A percentile compares a stretch with the other conserved stretches of the same genome.
Conservation (phyloP, 345 rosid genomes). For the Leavenworthia alabamica region DNA sequence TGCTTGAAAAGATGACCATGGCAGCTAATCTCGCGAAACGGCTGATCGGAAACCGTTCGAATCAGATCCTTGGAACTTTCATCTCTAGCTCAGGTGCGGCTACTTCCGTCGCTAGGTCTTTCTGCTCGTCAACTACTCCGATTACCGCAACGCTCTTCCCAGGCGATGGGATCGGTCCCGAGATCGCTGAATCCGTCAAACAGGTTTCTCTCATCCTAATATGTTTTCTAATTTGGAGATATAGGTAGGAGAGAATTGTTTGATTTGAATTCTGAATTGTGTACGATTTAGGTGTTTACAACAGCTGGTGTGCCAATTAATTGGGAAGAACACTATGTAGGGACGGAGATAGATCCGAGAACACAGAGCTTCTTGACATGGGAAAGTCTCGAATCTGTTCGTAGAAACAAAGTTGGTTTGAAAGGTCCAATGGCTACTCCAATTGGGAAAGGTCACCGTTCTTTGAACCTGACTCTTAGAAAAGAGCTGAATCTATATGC, state of each 20-base stretch:
- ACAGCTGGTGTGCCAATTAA: slow-evolving; percentile 86
- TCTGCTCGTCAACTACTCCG: slow-evolving; percentile 48
- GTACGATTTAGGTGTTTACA: slow-evolving; percentile 55
- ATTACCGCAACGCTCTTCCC: slow-evolving; percentile 94
- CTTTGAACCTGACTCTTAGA: slow-evolving; percentile 85
- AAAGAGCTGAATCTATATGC: slow-evolving; percentile 95
- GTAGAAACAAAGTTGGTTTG: slow-evolving; percentile 75
- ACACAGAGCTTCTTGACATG: slow-evolving; percentile 95
- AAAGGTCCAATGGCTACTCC: slow-evolving; percentile 99
- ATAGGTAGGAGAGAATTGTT: not conserved
- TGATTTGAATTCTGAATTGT: too few species aligned
- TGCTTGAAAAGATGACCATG: slow-evolving; percentile 33
- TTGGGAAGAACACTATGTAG: slow-evolving; percentile 95
- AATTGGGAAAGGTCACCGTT: slow-evolving; percentile 98
- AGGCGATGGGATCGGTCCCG: slow-evolving; percentile 99
- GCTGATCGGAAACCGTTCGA: slow-evolving; percentile 29
- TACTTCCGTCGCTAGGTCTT: slow-evolving; percentile 41
- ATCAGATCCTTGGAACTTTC: slow-evolving; percentile 36
- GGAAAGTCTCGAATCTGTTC: slow-evolving; percentile 97
- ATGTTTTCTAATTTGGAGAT: not conserved
- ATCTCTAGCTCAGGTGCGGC: slow-evolving; percentile 20
- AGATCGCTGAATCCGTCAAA: slow-evolving; percentile 95
- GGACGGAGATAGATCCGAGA: slow-evolving; percentile 79
- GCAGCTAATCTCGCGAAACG: slow-evolving; percentile 27
- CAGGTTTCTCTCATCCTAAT: slow-evolving; percentile 37